Evolutionary conservation across 768 basidiomycete genomes (phyloP), one percentile per base, ranked within the genome.

Genomic region (Boletus patriciae): DNA sequence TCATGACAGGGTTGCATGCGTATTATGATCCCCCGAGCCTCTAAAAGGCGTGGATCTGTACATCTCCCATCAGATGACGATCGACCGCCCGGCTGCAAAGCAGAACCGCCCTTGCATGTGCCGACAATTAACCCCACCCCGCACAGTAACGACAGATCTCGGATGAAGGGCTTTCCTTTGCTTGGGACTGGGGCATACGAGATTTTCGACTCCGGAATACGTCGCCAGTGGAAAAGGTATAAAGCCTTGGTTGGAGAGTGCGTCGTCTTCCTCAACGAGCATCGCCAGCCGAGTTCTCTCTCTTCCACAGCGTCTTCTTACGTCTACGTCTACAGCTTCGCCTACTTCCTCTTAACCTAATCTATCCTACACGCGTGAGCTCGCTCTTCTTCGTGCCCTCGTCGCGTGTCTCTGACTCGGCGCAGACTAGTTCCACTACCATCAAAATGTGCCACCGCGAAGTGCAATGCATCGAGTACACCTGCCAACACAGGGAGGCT

Each of bases 361-460:
- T 69, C 64, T 64, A 64, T 54, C 38, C 53, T 66, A 61, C 34
- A 53, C 58, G 50, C 42, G 68, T 69, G 46, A 52, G 68, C 41
- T 42, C 25, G 18, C 44, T 46, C 12, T 29, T 36, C 36, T 33
- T 19, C n/a, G 2, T 33, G 16, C 12, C 6, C 15, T 31, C 19
- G 34, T 50, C 34, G 50, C 59, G 57, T 44, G 50, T 50, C 29
- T 43, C 57, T 68, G 49, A 66, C 57, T 25, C 29, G 36, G 36
- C 19, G n/a, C 40, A 67, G 54, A 58, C 58, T 47, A 51, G 16
- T 54, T 33, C 9, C 27, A 46, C 46, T 49, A 34, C 43, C 16
- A 42, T 58, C 41, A 50, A 51, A 45, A 81, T 82, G 80, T 82
- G 80, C 61, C 68, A 73, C 70, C 74, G 78, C 67, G 67, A 77